A percentile compares a stretch with the other conserved stretches of the same genome.
Conservation (phyloP, 2,329 filamentous ascomycete genomes). For the Sclerotinia spermophila region DNA sequence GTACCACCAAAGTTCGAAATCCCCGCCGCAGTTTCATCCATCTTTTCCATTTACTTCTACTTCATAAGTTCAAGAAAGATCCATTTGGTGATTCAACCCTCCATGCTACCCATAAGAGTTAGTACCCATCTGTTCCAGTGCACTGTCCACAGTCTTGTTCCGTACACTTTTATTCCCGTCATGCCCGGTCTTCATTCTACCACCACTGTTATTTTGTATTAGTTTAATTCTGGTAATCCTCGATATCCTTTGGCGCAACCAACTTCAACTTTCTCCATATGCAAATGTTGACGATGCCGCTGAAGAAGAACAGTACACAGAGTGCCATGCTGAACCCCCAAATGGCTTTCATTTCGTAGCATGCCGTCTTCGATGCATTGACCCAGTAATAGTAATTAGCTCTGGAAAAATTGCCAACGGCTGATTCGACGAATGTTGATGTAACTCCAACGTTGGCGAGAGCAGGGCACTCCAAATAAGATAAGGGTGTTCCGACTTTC, state of each 20-base stretch:
- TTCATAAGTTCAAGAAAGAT: not conserved
- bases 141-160: too few species aligned
- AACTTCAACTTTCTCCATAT: constrained; percentile 47
- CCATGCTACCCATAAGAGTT: too few species aligned
- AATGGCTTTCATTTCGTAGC: constrained; percentile 79
- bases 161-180: not conserved
- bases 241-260: constrained; percentile 23
- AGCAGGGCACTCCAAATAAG: constrained; percentile 67
- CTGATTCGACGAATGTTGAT: constrained; percentile 44
- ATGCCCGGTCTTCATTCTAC: not conserved
- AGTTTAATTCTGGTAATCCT: constrained; percentile 16
- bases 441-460: constrained; percentile 44
- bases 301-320: constrained; percentile 67
- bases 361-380: constrained; percentile 57
- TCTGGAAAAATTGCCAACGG: constrained; percentile 43
- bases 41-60: not conserved
- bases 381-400: constrained; percentile 48
- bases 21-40: not conserved
- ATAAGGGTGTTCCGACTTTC: constrained; percentile 75
- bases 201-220: not conserved
- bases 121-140: too few species aligned
- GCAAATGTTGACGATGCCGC: constrained; percentile 53
- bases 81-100: too few species aligned
- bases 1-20: not conserved
- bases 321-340: constrained; percentile 83